These are phyloP conservation scores for Chrysosporium keratinophilum DNA, from an alignment of 2,329 filamentous ascomycete species.

Conservation along the genomic window DNA sequence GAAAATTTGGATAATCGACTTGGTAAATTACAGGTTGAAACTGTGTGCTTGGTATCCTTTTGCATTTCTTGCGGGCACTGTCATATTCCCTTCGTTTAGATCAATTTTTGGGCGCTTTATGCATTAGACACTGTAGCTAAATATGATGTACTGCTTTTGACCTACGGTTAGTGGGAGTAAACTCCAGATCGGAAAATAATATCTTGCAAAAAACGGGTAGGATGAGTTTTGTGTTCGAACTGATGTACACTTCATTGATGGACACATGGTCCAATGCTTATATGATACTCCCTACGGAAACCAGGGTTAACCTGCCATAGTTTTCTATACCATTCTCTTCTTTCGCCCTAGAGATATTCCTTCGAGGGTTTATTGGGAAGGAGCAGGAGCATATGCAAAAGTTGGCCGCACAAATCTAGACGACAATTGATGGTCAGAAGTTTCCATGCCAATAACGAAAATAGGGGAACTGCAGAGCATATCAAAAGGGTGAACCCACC, in stretches of 20 bases:
- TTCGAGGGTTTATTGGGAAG: conserved; percentile 44
- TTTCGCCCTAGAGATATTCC: background rate
- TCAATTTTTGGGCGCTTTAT: background rate
- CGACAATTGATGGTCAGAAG: conserved; percentile 11
- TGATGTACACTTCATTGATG: conserved; percentile 3
- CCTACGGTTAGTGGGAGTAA: no score
- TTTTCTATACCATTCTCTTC: background rate
- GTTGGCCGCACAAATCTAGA: conserved; percentile 70
- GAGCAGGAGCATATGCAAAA: conserved; percentile 59
- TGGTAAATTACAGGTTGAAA: background rate
- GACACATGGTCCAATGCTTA: background rate
- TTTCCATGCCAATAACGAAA: background rate
- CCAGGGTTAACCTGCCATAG: background rate
- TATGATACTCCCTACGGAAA: background rate
- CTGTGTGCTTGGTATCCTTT: background rate
- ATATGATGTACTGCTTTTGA: no score
- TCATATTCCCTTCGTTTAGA: background rate
- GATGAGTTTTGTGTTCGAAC: background rate
- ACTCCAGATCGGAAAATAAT: background rate
- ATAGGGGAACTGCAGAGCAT: no score
- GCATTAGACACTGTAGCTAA: background rate
- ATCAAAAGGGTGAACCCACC: conserved; percentile 46
- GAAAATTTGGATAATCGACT: background rate
- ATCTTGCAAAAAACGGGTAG: background rate
- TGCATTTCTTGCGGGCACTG: background rate